Evolutionary conservation across 2,329 filamentous ascomycete species (phyloP), one percentile per base, ranked within the genome.

Genomic region (Epicoccum sorghinum): DNA sequence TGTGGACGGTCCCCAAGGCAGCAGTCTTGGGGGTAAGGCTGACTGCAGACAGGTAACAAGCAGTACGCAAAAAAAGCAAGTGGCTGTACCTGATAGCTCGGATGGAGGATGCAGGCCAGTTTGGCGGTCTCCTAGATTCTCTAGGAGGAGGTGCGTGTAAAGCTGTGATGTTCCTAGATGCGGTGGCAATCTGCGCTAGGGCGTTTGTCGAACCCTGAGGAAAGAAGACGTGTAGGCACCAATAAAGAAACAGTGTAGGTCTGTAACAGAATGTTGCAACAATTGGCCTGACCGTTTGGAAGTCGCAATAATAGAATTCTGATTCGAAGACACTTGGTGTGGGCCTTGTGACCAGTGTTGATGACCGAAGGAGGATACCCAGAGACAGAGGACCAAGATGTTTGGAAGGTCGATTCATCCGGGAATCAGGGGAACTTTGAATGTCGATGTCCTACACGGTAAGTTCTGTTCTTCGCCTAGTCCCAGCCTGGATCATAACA

Each of bases 361-460:
- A 47, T 55, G 60, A 64, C 58, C 60, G 57, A 61, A 62, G 60
- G 29, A 55, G 52, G 62, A 64, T 62, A 58, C 63, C 57, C 62
- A 69, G 62, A 72, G 68, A 72, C 67, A 71, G 66, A 65, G 63
- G 62, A 68, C 64, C 55, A 58, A 59, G 61, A 59, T 72, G 56
- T 64, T 70, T 62, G 65, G 62, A 61, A 65, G 62, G 52, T 63
- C 59, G 70, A 73, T 71, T 73, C 71, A 73, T 73, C 61, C 71
- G 70, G 70, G 70, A 62, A 70, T 64, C 62, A 65, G 64, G 61
- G 61, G 62, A 67, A 62, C 61, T 73, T 69, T 73, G 69, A 72
- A 62, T 69, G 61, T 66, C 59, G 60, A 60, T 66, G 58, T 69
- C 63, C 65, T 65, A 61, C 59, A 52, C 62, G 49, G 47, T 62